Evolutionary conservation across 2,329 filamentous ascomycete species (phyloP).

Genomic region (Curvularia lunata): DNA sequence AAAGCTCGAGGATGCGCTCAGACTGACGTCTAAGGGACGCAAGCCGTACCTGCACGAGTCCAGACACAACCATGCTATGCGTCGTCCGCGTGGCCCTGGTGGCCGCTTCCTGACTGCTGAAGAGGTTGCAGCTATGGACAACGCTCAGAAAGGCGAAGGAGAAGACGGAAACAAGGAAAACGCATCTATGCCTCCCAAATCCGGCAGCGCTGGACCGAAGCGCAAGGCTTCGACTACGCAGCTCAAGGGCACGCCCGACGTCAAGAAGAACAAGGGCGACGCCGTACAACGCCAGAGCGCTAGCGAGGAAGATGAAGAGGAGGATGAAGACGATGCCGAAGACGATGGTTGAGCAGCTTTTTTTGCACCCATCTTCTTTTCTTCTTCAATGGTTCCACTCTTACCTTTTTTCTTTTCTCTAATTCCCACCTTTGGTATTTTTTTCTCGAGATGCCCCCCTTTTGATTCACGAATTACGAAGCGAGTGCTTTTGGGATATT

Average conservation of each 20-base stretch:
- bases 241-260: slow-evolving; percentile 40
- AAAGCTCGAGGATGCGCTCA: slow-evolving; percentile 88
- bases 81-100: slow-evolving; percentile 88
- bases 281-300: slow-evolving; percentile 50
- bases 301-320: slow-evolving; percentile 61
- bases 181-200: slow-evolving; percentile 35
- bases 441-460: slow-evolving; percentile 18
- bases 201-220: slow-evolving; percentile 35
- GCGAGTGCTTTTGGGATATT: slow-evolving; percentile 44
- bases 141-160: slow-evolving; percentile 34
- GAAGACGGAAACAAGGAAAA: slow-evolving; percentile 52
- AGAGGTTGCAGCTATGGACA: slow-evolving; percentile 88
- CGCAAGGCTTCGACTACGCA: slow-evolving; percentile 41
- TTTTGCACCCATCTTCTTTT: not conserved
- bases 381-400: slow-evolving; percentile 18
- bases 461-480: slow-evolving; percentile 48
- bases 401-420: slow-evolving; percentile 12
- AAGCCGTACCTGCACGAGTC: slow-evolving; percentile 98
- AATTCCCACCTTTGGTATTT: slow-evolving; percentile 29
- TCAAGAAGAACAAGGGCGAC: slow-evolving; percentile 59
- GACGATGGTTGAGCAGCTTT: slow-evolving; percentile 47
- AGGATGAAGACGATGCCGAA: slow-evolving; percentile 59
- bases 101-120: slow-evolving; percentile 96
- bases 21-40: slow-evolving; percentile 90
- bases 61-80: slow-evolving; percentile 97